Evolutionary conservation across 768 basidiomycete genomes (phyloP), one percentile per base, ranked within the genome.

Genomic region (Pholiota molesta): DNA sequence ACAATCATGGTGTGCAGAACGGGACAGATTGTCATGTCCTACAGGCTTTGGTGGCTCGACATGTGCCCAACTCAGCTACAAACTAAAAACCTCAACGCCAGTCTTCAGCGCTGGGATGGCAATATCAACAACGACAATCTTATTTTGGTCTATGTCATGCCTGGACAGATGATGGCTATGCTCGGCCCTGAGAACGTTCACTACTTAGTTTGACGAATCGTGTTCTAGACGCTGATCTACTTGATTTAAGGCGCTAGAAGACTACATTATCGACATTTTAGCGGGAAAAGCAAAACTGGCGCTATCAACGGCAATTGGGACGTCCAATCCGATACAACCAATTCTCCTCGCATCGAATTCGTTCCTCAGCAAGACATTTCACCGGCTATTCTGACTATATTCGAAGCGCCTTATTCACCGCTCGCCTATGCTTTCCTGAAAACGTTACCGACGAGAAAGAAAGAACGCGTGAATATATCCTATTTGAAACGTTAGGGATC

Each of bases 191-290:
- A 64, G 76, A 54, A 28, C n/a, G 5, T 52, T 31, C 60, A 52
- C n/a, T n/a, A n/a, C n/a, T n/a, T 7, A 37, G 49, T 23, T 26
- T 37, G 23, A 52, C 55, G 23, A 29, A 42, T 35, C 39, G 53
- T n/a, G 13, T 54, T 16, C 21, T 61, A 54, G 40, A 39, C 16
- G 14, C 21, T 39, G 3, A 7, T 29, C 4, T 55, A 19, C 31
- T 31, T 2, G 31, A 44, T 35, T 37, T 44, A 56, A 86, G 88
- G 89, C 59, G 93, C 94, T 17, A 94, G 95, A 97, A 97, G 74
- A 94, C 92, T 0, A 95, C 95, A 0, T 79, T 98, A 89, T 97
- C 17, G 96, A 99, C 69, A 86, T 97, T 39, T 83, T 99, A 10
- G 92, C 95, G 0, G 88, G 90, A 95, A 91, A 72, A 78, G 77